phyloP scores from a whole-genome alignment of 306 rosid genomes.

The Cicer pinnatifidum region DNA sequence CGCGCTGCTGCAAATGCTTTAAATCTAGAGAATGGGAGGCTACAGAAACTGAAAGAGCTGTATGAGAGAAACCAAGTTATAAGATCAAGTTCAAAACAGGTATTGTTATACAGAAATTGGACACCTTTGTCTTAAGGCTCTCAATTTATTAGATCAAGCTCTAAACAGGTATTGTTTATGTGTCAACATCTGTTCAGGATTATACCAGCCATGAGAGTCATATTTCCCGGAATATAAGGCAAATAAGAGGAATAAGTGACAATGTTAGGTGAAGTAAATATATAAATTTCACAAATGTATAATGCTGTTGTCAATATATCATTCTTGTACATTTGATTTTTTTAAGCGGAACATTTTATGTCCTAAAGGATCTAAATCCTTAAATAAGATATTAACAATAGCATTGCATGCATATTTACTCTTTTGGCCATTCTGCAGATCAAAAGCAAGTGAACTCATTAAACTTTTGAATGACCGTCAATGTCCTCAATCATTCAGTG shows the following conservation, averaged over 20 bases:
- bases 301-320: constrained; percentile 34
- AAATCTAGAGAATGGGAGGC: constrained; percentile 68
- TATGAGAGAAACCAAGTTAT: constrained; percentile 59
- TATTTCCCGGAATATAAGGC: constrained; percentile 66
- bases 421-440: constrained; percentile 58
- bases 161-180: background rate
- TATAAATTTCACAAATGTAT: constrained; percentile 34
- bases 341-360: constrained; percentile 32
- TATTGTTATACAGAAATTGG: constrained; percentile 42
- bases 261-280: constrained; percentile 67
- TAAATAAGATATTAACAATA: constrained; percentile 21
- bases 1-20: constrained; percentile 74
- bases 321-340: constrained; percentile 6
- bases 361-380: constrained; percentile 30
- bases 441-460: constrained; percentile 66
- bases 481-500: constrained; percentile 73
- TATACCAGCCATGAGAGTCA: constrained; percentile 61
- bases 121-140: constrained; percentile 25
- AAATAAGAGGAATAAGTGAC: constrained; percentile 71
- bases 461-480: constrained; percentile 61
- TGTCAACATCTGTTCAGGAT: constrained; percentile 57
- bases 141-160: background rate
- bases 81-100: constrained; percentile 65
- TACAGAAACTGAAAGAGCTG: constrained; percentile 65
- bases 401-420: constrained; percentile 29